Evolutionary conservation across 805 yeast genomes (phyloP).

Genomic region (Suhomyces pyralidae): DNA sequence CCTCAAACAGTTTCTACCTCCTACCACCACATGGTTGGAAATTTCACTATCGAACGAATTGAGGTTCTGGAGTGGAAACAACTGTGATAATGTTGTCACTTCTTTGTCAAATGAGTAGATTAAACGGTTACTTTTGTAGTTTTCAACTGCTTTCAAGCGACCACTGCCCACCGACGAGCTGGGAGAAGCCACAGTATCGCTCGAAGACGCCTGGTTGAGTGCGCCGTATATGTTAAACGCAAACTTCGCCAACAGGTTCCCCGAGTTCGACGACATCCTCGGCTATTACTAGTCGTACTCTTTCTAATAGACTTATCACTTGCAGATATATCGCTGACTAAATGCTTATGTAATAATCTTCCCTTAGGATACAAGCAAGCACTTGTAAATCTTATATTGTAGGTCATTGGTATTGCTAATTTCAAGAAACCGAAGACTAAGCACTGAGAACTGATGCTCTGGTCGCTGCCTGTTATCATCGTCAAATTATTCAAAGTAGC

Average conservation of each 20-base stretch:
- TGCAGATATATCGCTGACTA: not conserved
- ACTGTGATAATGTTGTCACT: slow-evolving; percentile 20
- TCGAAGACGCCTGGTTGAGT: slow-evolving; percentile 14
- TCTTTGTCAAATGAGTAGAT: slow-evolving; percentile 22
- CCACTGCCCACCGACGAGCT: slow-evolving; percentile 15
- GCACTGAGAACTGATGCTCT: not conserved
- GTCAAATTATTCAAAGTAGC: slow-evolving; percentile 16
- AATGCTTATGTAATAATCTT: not conserved
- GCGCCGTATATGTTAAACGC: slow-evolving; percentile 60
- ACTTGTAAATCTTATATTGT: not conserved
- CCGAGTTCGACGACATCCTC: slow-evolving; percentile 6
- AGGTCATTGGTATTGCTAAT: not conserved
- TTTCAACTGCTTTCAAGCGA: slow-evolving; percentile 10
- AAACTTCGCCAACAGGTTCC: slow-evolving; percentile 46
- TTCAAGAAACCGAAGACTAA: not conserved
- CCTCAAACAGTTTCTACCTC: slow-evolving; percentile 41
- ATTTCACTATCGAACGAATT: slow-evolving; percentile 10
- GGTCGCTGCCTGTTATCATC: slow-evolving; percentile 1
- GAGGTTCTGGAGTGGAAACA: slow-evolving; percentile 17
- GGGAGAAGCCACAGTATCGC: slow-evolving; percentile 12
- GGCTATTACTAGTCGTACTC: not conserved
- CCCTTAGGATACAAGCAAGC: not conserved
- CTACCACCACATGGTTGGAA: slow-evolving; percentile 35
- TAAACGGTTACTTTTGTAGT: slow-evolving; percentile 10
- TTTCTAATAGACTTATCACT: not conserved